Evolutionary conservation across 129 eudicot genomes (phyloP), one percentile per base, ranked within the genome.

Genomic region (Ambrosia trifida): DNA sequence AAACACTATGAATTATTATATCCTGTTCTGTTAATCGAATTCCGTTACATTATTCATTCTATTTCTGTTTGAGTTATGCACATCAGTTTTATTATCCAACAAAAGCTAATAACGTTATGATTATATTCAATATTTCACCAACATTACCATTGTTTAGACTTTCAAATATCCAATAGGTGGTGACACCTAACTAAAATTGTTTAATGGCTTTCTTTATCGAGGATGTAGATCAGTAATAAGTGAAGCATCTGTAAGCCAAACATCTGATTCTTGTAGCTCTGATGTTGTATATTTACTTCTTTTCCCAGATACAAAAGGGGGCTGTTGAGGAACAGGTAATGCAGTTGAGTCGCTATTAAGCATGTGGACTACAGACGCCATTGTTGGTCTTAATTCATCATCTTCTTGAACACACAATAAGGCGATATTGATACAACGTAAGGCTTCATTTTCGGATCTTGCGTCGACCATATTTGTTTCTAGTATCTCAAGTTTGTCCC

Each of bases 341-440:
- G 44, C 33, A 20, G 59, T 31, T 1, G 76, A 72, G 47, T 59
- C 9, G 45, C 68, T 72, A 31, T 72, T 59, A 68, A 72, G 76
- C 76, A 72, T 72, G 12, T 43, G 46, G 35, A 72, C 76, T 31
- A 72, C 18, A 28, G 68, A 28, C 14, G 76, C 76, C 76, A 72
- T 72, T 2, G 68, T 58, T 4, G 76, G 38, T 35, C 6, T 35
- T 35, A 35, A 5, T 35, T 35, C 38, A 35, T 35, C 38, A 5
- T 35, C 38, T 72, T 72, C 68, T 43, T 72, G 76, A 59, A 72
- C 76, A 72, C 76, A 72, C 33, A 59, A 72, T 72, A 72, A 60
- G 19, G 59, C 69, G 11, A 72, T 72, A 60, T 72, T 72, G 11
- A 72, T 72, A 45, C 76, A 58, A 4, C 58, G 58, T 45, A 72